Conservation (phyloP, 495 filamentous ascomycete genomes). For the Tuber melanosporum region DNA sequence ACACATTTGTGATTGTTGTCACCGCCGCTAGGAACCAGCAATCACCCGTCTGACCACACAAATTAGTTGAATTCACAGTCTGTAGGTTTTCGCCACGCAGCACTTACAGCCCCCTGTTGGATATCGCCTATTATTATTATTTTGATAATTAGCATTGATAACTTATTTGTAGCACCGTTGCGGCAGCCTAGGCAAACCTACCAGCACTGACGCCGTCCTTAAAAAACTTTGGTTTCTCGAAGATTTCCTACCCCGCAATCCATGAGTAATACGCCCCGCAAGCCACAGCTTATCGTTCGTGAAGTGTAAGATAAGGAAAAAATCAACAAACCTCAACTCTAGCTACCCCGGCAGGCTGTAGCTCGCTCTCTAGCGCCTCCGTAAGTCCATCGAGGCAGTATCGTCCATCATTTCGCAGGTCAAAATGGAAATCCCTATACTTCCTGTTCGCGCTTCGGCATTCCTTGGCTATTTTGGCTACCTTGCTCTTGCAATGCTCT, state of each 20-base stretch:
- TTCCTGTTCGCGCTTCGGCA: constrained; percentile 81
- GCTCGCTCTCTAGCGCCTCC: neutral
- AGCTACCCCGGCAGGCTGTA: constrained; percentile 25
- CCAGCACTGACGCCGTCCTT: constrained; percentile 76
- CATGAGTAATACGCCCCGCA: constrained; percentile 17
- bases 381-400: constrained; percentile 37
- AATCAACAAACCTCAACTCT: constrained; percentile 16
- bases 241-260: constrained; percentile 56
- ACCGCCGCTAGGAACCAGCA: constrained; percentile 90
- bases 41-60: constrained; percentile 67
- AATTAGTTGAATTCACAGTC: neutral
- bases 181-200: constrained; percentile 45
- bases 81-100: neutral
- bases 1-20: constrained; percentile 74
- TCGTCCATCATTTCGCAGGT: constrained; percentile 64
- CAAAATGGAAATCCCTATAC: constrained; percentile 83
- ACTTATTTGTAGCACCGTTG: neutral
- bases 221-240: constrained; percentile 78
- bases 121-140: constrained; percentile 33
- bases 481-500: constrained; percentile 62
- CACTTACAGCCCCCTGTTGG: constrained; percentile 40
- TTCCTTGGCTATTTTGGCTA: constrained; percentile 74
- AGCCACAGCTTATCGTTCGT: constrained; percentile 39
- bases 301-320: constrained; percentile 28
- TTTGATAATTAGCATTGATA: constrained; percentile 46